Base-by-base conservation (phyloP, 2,329 filamentous ascomycete genomes). In the Ophiostoma montium region DNA sequence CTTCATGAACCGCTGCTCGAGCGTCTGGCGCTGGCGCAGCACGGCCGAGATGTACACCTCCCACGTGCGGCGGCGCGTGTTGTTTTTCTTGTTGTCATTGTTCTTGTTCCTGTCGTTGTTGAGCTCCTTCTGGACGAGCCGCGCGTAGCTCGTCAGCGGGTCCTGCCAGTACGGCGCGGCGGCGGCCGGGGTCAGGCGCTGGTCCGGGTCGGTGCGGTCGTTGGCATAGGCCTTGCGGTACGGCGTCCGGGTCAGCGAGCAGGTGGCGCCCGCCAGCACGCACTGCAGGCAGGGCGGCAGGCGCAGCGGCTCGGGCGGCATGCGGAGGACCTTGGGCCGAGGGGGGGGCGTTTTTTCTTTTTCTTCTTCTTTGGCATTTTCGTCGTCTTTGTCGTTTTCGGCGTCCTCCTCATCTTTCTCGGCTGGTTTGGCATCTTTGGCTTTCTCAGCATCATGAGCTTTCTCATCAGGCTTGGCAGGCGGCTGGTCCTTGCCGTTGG, bases 251-350 rank as follows among this genome's bases (percentile, higher is more conserved):
- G 53, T 52, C 45, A 55, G 48, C 42, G 52, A 56, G 53, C 57
- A 55, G 47, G 50, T 47, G 21, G 50, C 19, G 6, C 51, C 49
- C 6, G 44, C 47, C 15, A 46, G 43, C 6, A 51, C 48, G 23
- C 56, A 57, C 46, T 52, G 56, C 32, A 57, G 48, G 41, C 55
- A 57, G 2, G 56, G 54, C 35, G 50, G 47, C 19, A 52, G 52
- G 9, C 50, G 52, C 13, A 31, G 19, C 21, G 52, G 54, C 35
- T 21, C 11, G 3, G 43, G 53, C 21, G 50, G 50, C 18, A 48
- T 32, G 16, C 35, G 16, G 15, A 49, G 27, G 3, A 35, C 15
- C 35, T n/a, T 35, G 35, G 15, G 35, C 5, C 11, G 33, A 35
- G 15, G 11, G 11, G 6, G 12, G n/a, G n/a, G n/a, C n/a, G n/a